Conservation (phyloP, 2,329 filamentous ascomycete species). For the Periconia sp. region DNA sequence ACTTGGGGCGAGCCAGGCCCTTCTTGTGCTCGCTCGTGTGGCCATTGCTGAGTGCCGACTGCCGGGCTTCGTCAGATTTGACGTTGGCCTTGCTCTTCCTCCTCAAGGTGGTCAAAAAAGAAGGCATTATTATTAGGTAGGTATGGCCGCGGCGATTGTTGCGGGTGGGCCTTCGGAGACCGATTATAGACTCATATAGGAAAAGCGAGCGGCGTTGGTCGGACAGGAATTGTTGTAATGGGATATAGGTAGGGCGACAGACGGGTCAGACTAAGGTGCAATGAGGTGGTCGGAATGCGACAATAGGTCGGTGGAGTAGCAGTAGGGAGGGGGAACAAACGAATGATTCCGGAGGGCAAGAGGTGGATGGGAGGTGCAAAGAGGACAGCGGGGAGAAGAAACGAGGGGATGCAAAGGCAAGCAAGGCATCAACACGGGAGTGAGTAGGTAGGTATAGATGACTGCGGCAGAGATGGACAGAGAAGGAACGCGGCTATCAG, state of each 20-base stretch:
- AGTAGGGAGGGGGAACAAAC: not conserved
- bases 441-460: too few relatives aligned
- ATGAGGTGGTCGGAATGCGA: conserved; percentile 15
- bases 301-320: conserved; percentile 16
- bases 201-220: not conserved
- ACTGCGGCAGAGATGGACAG: not conserved
- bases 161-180: not conserved
- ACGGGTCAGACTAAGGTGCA: conserved; percentile 12
- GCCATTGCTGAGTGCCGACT: conserved; percentile 15
- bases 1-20: conserved; percentile 56
- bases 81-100: conserved; percentile 76
- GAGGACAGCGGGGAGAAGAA: not conserved
- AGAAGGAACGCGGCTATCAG: not conserved
- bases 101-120: conserved; percentile 76
- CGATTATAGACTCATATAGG: conserved; percentile 6
- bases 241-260: conserved; percentile 30
- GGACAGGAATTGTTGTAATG: not conserved
- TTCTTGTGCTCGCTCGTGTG: conserved; percentile 20
- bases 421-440: too few relatives aligned
- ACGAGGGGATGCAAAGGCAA: not conserved
- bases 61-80: conserved; percentile 40
- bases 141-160: conserved; percentile 10
- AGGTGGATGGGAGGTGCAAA: not conserved
- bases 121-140: conserved; percentile 42
- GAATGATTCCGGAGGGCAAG: not conserved